Evolutionary conservation across 2,329 filamentous ascomycete species (phyloP), one percentile per base, ranked within the genome.

Genomic region (Hymenoscyphus repandus): DNA sequence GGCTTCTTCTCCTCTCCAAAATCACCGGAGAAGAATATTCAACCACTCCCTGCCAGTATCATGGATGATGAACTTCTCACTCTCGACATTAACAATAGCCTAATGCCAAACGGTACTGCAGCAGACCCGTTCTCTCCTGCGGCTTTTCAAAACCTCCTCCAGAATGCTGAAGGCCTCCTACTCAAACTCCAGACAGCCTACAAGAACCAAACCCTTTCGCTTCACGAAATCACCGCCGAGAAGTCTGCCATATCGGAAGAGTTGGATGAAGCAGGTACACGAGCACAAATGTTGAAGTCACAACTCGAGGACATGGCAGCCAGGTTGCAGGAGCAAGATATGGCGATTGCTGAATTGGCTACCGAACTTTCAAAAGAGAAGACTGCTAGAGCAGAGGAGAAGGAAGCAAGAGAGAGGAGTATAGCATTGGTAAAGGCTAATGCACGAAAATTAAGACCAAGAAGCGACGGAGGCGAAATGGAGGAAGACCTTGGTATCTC

Each of bases 281-380:
- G 78, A 2, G 71, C 74, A 6, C 67, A 71, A 17, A 74, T 79
- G 58, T 70, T 85, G 37, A 80, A 78, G 63, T 70, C 74, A 58
- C 80, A 85, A 63, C 71, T 86, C 1, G 78, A 84, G 56, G 75
- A 75, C 43, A 79, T 85, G 72, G 76, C 78, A 1, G 67, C 64
- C 13, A 73, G 74, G 57, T 75, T 76, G 0, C 69, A 71, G 2
- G 76, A 80, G 58, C 77, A 80, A 54, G 79, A 85, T 58, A 58
- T 66, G 6, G 69, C 69, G 2, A 77, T 81, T 62, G 69, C 71
- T 42, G 66, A 72, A 27, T 64, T 81, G n/a, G 67, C 76, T 38
- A 69, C 69, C n/a, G 74, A 78, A 51, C 65, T 82, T 15, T 70
- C 70, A 2, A 70, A 69, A 1, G 80, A 85, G 64, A 78, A 74